These are phyloP conservation scores for Pseudognaphalium luteoalbum DNA, from an alignment of 129 eudicot genomes.

Conservation along the genomic window DNA sequence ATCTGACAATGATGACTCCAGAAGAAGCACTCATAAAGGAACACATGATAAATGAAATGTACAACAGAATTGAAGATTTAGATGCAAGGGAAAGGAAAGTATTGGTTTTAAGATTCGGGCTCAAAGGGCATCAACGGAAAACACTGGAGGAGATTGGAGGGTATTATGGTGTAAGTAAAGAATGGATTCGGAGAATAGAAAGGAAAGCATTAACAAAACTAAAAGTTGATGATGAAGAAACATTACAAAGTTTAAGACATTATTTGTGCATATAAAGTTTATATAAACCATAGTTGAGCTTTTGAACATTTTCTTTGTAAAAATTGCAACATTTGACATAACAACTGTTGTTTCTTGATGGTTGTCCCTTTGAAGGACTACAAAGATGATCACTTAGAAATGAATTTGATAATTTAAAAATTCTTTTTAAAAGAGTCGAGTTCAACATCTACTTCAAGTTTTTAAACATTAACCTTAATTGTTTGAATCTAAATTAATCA, in stretches of 20 bases:
- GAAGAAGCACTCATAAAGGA: slow-evolving; percentile 55
- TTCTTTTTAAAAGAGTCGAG: not conserved
- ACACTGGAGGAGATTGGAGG: slow-evolving; percentile 81
- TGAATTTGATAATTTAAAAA: not conserved
- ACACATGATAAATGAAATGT: slow-evolving; percentile 55
- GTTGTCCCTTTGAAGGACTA: not conserved
- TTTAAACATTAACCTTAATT: not conserved
- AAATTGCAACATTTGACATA: slow-evolving; percentile 17
- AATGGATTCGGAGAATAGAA: slow-evolving; percentile 85
- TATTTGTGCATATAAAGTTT: slow-evolving; percentile 45
- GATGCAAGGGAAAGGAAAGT: slow-evolving; percentile 61
- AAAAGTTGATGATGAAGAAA: slow-evolving; percentile 47
- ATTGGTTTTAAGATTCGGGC: slow-evolving; percentile 61
- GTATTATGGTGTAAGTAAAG: slow-evolving; percentile 69
- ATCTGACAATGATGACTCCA: slow-evolving; percentile 57
- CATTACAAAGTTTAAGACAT: slow-evolving; percentile 51
- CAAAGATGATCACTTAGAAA: not conserved
- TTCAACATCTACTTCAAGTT: not conserved
- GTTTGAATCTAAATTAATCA: too few species aligned
- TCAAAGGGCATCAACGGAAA: slow-evolving; percentile 50
- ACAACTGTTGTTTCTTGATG: slow-evolving; percentile 13
- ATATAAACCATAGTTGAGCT: slow-evolving; percentile 11
- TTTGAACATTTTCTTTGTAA: slow-evolving; percentile 17
- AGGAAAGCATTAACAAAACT: slow-evolving; percentile 65
- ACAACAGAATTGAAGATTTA: slow-evolving; percentile 49